Base-by-base conservation (phyloP, 78 protist species). In the Dictyostelium intermedium region DNA sequence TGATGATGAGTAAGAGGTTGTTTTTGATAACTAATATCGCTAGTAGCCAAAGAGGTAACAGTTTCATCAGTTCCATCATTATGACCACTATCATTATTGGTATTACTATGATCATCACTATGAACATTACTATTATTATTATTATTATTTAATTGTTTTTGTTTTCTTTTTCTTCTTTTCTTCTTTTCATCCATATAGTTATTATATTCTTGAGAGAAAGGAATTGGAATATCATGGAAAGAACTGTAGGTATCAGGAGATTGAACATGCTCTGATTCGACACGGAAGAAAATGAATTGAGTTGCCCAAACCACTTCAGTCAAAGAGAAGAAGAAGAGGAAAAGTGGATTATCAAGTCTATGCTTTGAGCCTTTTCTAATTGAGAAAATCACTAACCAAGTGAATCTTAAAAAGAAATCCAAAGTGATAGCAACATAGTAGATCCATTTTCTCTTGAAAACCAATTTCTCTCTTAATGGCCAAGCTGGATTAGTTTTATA, bases 231-330 rank as follows among this genome's bases (percentile, higher is more conserved):
- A 32, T 89, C 94, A 9, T 56, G 39, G 39, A 69, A 89, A 3
- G 77, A 16, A 32, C 61, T 80, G 35, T 80, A 89, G 43, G 82
- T 53, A 56, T 89, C 94, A 1, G 86, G 74, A 0, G 81, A 3
- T 69, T 56, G 80, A 69, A 32, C n/a, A 70, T 89, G 94, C 70
- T 89, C 94, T 20, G 35, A 32, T 80, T 89, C 94, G 5, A 89
- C 94, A 66, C 94, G 69, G 41, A 80, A 89, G 23, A 80, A 89
- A n/a, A 89, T 89, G 37, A 89, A 89, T 27, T 89, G 86, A 1
- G 87, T 41, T 47, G 94, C 85, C 94, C 94, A 89, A 63, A 89
- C 16, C 2, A 89, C 85, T 80, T 89, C 94, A 13, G 86, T 85
- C 50, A 89, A 32, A 2, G 94, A 89, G 25, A 76, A 89, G 53